Base-by-base conservation (phyloP, 768 basidiomycete species). In the Tricholoma hemisulphureum region DNA sequence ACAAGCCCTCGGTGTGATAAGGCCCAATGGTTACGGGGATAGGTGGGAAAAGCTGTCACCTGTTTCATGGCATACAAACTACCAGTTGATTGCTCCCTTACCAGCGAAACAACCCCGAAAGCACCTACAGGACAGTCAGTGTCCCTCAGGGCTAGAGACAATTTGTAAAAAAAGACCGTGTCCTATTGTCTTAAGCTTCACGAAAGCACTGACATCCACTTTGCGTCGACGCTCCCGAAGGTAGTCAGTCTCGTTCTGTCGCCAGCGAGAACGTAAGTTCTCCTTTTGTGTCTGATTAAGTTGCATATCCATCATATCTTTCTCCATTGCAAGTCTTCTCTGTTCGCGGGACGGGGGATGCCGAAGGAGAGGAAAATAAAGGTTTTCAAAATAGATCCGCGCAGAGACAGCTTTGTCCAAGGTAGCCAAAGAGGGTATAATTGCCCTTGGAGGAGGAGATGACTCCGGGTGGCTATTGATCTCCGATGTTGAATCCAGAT, bases 21-120 rank as follows among this genome's bases (percentile, higher is more conserved):
- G 53, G 66, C 65, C 54, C 52, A 26, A 46, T 57, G 21, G 45
- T 55, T 23, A 54, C 51, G 10, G 51, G 24, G 35, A 34, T 53
- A 28, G 23, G 41, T 35, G 6, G 45, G 37, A 50, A 63, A 56
- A 21, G 9, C 43, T 65, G 62, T 71, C 68, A 92, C 91, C 88
- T 98, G 91, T 73, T 98, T 99, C 93, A 99, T 98, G 54, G 95
- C 95, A 67, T 87, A 98, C 46, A 98, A 77, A 59, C 85, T 83
- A 16, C 92, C 91, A 4, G 86, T 84, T 23, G 83, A 79, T 65
- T 83, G 83, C 73, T 98, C 94, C 71, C 80, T 85, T 35, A 97
- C 96, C 51, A 99, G 84, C 9, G 88, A 91, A 16, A 99, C 96
- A 45, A 98, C 95, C 1, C 95, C 96, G 74, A 99, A 98, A 9